Evolutionary conservation across 1,284 basidiomycete genomes (phyloP).

Genomic region (Papiliotrema laurentii): DNA sequence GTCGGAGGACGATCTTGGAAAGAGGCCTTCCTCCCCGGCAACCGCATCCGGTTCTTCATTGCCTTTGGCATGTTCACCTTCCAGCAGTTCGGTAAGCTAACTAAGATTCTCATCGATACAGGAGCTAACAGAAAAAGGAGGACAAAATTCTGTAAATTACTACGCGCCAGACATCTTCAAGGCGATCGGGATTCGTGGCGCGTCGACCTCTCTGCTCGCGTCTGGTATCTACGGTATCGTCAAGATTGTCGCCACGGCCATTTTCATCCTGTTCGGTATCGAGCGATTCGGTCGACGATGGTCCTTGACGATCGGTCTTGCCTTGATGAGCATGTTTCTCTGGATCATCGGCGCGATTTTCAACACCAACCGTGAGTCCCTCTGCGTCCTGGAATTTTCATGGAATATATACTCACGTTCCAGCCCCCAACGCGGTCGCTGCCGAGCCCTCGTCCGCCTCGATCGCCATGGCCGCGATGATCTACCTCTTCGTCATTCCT

Average conservation of each 20-base stretch:
- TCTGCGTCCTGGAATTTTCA: not conserved
- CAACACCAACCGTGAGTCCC: conserved; percentile 56
- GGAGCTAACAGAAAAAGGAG: conserved; percentile 29
- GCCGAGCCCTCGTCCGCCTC: conserved; percentile 11
- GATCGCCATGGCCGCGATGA: conserved; percentile 37
- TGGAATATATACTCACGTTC: not conserved
- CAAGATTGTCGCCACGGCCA: conserved; percentile 63
- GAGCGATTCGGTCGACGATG: conserved; percentile 49
- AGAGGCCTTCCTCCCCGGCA: conserved; percentile 67
- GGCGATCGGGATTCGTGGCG: conserved; percentile 55
- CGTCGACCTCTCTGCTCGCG: conserved; percentile 60
- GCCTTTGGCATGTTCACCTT: conserved; percentile 55
- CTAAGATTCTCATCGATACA: not conserved
- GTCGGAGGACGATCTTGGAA: conserved; percentile 38
- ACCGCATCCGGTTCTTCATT: conserved; percentile 65
- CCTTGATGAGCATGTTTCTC: conserved; percentile 60
- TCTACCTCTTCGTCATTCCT: conserved; percentile 42
- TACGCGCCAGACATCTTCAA: conserved; percentile 60
- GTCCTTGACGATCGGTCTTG: conserved; percentile 42
- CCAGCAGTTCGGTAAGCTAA: conserved; percentile 64
- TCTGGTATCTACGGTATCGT: conserved; percentile 77
- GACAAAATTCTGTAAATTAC: conserved; percentile 54
- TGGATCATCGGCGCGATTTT: conserved; percentile 65
- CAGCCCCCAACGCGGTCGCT: conserved; percentile 31
- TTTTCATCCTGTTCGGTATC: conserved; percentile 59